These are phyloP conservation scores for Basidiobolus meristosporus DNA, from an alignment of 371 early-diverging fungal species.

Conservation along the genomic window DNA sequence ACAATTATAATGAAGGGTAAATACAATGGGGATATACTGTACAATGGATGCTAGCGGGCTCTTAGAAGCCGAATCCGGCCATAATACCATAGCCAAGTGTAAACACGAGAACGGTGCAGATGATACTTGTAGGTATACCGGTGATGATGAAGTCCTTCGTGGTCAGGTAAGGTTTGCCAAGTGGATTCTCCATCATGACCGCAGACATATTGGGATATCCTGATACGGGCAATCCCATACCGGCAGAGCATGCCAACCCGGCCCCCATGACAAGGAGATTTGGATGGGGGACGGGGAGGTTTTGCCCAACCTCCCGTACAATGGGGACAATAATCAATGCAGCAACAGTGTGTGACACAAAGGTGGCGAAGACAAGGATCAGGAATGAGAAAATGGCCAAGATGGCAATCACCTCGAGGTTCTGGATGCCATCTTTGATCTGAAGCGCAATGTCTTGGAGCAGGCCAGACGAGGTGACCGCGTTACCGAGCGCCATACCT, in stretches of 20 bases:
- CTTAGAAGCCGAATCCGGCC: slow-evolving; percentile 26
- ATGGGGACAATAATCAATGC: slow-evolving; percentile 70
- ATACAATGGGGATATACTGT: too few relatives aligned
- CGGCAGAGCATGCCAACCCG: slow-evolving; percentile 65
- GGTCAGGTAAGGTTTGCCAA: slow-evolving; percentile 69
- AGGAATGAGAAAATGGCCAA: slow-evolving; percentile 41
- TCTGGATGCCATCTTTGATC: slow-evolving; percentile 40
- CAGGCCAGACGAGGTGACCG: slow-evolving; percentile 74
- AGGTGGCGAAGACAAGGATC: slow-evolving; percentile 64
- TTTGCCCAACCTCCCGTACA: slow-evolving; percentile 50
- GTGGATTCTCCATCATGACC: slow-evolving; percentile 75
- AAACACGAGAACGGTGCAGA: slow-evolving; percentile 47
- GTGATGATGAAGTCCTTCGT: slow-evolving; percentile 70
- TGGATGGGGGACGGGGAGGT: slow-evolving; percentile 62
- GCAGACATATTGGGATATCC: slow-evolving; percentile 96
- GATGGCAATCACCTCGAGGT: slow-evolving; percentile 40
- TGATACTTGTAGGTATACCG: slow-evolving; percentile 58
- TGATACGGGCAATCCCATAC: slow-evolving; percentile 87
- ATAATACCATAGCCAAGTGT: slow-evolving; percentile 59
- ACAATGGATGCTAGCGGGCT: too few relatives aligned
- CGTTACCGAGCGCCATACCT: slow-evolving; percentile 78
- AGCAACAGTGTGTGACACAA: slow-evolving; percentile 90
- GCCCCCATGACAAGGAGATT: slow-evolving; percentile 74
- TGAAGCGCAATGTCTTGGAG: slow-evolving; percentile 49
- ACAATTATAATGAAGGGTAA: too few relatives aligned